These are phyloP conservation scores for Capronia americana DNA, from an alignment of 2,329 filamentous ascomycete species.

Conservation along the genomic window DNA sequence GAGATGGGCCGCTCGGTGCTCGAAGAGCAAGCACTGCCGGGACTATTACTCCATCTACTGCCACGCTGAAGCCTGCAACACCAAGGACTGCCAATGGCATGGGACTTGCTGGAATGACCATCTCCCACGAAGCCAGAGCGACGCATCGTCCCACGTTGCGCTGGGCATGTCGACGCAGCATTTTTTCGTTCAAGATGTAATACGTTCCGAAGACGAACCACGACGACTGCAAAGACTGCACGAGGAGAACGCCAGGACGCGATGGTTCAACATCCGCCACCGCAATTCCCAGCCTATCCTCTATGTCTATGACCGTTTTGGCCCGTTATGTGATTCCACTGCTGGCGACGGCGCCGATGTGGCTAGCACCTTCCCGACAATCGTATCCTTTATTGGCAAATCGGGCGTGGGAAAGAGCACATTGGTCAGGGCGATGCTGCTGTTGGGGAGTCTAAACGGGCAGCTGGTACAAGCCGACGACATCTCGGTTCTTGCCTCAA, in stretches of 20 bases:
- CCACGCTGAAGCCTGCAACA: conserved; percentile 14
- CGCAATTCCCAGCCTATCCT: conserved; percentile 16
- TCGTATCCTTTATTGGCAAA: conserved; percentile 21
- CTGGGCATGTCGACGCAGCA: conserved; percentile 8
- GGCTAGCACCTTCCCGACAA: conserved; percentile 1
- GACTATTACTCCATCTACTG: conserved; percentile 21
- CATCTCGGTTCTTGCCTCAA: neutral
- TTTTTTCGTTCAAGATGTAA: conserved; percentile 11
- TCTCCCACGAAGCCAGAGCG: conserved; percentile 3
- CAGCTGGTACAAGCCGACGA: conserved; percentile 4
- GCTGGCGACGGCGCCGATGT: neutral
- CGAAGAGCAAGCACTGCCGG: conserved; percentile 14
- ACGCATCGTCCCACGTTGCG: conserved; percentile 6
- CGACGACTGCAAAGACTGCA: conserved; percentile 9
- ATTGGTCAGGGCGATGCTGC: conserved; percentile 12
- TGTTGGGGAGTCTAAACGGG: conserved; percentile 7
- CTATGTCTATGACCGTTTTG: conserved; percentile 17
- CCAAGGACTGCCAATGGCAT: conserved; percentile 11
- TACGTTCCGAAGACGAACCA: conserved; percentile 11
- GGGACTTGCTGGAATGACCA: conserved; percentile 16
- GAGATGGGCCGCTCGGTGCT: conserved; percentile 17
- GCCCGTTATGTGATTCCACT: conserved; percentile 5
- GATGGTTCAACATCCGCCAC: conserved; percentile 22
- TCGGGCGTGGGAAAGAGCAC: conserved; percentile 19
- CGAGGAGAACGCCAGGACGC: conserved; percentile 13